These are phyloP conservation scores for Endothia cerciana DNA, from an alignment of 2,329 filamentous ascomycete species.

Conservation along the genomic window DNA sequence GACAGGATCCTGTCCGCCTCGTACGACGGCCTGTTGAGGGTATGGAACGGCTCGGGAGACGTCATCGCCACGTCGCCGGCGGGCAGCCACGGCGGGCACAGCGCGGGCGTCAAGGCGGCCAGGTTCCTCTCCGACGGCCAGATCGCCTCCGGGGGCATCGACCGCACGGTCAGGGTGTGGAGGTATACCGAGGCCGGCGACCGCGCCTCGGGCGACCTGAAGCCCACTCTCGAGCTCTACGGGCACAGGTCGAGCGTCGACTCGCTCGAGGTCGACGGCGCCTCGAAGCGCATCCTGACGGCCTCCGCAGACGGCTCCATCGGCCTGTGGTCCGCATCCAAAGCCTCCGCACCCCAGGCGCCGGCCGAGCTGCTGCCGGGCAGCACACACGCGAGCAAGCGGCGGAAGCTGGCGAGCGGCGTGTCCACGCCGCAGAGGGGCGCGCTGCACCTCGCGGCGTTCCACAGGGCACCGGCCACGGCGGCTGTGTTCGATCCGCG, in stretches of 20 bases:
- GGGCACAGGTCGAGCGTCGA: constrained; percentile 62
- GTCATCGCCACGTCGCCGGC: constrained; percentile 76
- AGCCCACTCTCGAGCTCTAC: constrained; percentile 69
- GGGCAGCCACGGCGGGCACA: constrained; percentile 71
- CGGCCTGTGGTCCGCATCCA: constrained; percentile 86
- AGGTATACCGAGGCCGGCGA: constrained; percentile 74
- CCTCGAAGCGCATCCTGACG: constrained; percentile 79
- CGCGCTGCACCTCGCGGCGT: constrained; percentile 72
- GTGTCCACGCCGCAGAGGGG: constrained; percentile 70
- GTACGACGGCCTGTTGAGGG: constrained; percentile 84
- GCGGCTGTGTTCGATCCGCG: constrained; percentile 82
- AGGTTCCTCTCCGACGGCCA: constrained; percentile 80
- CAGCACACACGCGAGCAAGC: constrained; percentile 68
- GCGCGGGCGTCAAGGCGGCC: constrained; percentile 76
- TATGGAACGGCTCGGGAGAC: constrained; percentile 91
- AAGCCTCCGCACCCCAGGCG: constrained; percentile 74
- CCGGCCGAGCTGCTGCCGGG: constrained; percentile 71
- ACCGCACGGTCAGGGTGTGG: constrained; percentile 87
- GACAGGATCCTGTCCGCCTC: constrained; percentile 86
- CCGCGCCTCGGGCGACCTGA: constrained; percentile 64
- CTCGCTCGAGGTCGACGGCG: constrained; percentile 70
- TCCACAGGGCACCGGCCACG: constrained; percentile 75
- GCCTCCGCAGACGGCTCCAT: constrained; percentile 82
- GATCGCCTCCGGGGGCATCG: constrained; percentile 81
- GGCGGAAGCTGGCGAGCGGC: constrained; percentile 66